These are phyloP conservation scores for Albophoma yamanashiensis DNA, from an alignment of 2,329 filamentous ascomycete species.

Conservation along the genomic window DNA sequence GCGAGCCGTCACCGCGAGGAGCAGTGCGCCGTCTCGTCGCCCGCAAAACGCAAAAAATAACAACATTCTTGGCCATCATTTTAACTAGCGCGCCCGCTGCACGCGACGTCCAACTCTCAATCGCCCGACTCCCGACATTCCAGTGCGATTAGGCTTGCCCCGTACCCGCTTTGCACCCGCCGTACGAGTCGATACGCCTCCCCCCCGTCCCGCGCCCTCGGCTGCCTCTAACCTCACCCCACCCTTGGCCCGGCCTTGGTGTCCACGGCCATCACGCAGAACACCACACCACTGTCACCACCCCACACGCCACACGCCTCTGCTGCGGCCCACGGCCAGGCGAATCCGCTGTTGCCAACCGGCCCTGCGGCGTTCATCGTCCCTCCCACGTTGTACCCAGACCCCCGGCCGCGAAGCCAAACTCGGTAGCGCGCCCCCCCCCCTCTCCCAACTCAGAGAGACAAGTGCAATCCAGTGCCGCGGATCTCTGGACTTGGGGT, in stretches of 20 bases:
- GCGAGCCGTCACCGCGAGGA: background rate
- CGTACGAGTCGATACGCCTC: background rate
- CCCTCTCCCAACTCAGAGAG: conserved; percentile 13
- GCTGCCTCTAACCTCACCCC: background rate
- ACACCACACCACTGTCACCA: background rate
- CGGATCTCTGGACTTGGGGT: conserved; percentile 15
- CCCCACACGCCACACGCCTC: background rate
- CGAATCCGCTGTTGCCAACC: background rate
- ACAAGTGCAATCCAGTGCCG: conserved; percentile 22
- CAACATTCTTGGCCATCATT: background rate
- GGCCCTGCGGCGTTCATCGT: background rate
- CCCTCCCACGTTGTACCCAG: conserved; percentile 11
- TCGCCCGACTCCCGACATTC: background rate
- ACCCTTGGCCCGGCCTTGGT: background rate
- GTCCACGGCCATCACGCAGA: background rate
- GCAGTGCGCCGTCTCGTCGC: background rate
- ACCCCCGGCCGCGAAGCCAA: conserved; percentile 6
- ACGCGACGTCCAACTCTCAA: background rate
- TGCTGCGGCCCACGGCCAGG: background rate
- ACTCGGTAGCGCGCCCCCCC: conserved; percentile 14
- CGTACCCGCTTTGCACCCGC: background rate
- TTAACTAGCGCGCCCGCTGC: background rate
- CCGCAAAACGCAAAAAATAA: background rate
- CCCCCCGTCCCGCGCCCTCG: background rate
- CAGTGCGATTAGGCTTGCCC: background rate